Conservation (phyloP, 1,139 yeast genomes). For the Debaryomyces robertsiae region DNA sequence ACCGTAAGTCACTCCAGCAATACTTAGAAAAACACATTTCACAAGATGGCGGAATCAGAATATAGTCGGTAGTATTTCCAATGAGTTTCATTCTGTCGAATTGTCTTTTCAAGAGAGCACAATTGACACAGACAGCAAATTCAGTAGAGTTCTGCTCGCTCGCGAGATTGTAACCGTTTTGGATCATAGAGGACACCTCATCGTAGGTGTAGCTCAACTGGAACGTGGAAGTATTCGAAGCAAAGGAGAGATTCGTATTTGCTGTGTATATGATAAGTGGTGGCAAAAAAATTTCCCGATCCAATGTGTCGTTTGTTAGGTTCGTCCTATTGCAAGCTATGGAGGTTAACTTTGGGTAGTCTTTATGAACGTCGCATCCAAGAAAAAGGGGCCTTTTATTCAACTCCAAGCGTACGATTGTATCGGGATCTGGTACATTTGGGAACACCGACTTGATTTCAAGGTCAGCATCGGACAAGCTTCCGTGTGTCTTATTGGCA, state of each 20-base stretch:
- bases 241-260: conserved; percentile 42
- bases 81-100: conserved; percentile 42
- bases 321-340: conserved; percentile 2
- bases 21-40: conserved; percentile 22
- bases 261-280: conserved; percentile 59
- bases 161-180: conserved; percentile 56
- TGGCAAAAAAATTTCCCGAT: conserved; percentile 31
- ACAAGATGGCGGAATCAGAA: conserved; percentile 22
- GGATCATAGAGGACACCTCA: conserved; percentile 49
- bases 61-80: conserved; percentile 7
- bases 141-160: conserved; percentile 46
- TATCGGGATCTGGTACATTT: conserved; percentile 35
- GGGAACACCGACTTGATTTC: conserved; percentile 33
- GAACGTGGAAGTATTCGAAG: conserved; percentile 63
- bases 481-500: conserved; percentile 8
- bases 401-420: conserved; percentile 30
- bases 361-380: conserved; percentile 52
- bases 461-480: not conserved
- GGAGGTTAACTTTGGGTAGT: conserved; percentile 24
- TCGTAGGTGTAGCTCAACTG: conserved; percentile 48
- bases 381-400: conserved; percentile 50
- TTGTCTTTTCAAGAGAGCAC: conserved; percentile 59
- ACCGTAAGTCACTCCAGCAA: conserved; percentile 21
- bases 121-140: conserved; percentile 57
- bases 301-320: not conserved